phyloP scores from a whole-genome alignment of 2,329 filamentous ascomycete genomes.

The Dryadomyces quercus-mongolicae region DNA sequence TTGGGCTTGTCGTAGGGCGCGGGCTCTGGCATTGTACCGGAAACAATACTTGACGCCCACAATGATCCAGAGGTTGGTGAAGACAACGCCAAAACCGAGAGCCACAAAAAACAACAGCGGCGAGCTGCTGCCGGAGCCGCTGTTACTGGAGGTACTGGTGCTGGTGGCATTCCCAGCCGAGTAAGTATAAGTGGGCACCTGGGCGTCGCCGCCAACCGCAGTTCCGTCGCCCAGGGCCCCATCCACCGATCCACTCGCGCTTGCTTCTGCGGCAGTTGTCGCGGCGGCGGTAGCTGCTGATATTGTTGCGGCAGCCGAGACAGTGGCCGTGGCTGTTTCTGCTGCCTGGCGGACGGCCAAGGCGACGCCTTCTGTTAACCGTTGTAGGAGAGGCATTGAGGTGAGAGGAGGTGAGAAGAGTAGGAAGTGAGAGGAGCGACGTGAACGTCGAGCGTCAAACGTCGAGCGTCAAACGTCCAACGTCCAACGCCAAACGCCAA shows the following conservation, averaged over 20 bases:
- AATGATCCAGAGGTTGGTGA: conserved; percentile 99
- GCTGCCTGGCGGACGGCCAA: conserved; percentile 16
- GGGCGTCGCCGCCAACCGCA: conserved; percentile 1
- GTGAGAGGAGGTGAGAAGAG: not conserved
- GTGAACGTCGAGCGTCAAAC: not conserved
- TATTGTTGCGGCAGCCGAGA: not conserved
- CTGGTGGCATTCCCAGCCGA: not conserved
- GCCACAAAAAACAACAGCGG: conserved; percentile 31
- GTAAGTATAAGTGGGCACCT: not conserved
- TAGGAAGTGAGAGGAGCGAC: not conserved
- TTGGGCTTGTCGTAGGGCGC: conserved; percentile 59
- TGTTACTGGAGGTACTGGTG: conserved; percentile 1
- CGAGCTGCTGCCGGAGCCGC: conserved; percentile 20
- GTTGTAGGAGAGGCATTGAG: conserved; percentile 16
- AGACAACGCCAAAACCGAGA: conserved; percentile 92
- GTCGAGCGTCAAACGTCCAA: no score
- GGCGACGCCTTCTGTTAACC: conserved; percentile 15
- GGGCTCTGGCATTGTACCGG: conserved; percentile 89
- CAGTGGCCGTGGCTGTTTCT: not conserved
- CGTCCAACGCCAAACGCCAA: no score
- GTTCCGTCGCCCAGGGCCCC: not conserved
- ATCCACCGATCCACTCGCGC: not conserved
- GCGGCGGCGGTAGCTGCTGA: not conserved
- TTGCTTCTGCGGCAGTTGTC: not conserved
- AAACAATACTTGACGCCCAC: conserved; percentile 99